Base-by-base conservation (phyloP, 306 rosid genomes). In the Quercus aquifolioides region DNA sequence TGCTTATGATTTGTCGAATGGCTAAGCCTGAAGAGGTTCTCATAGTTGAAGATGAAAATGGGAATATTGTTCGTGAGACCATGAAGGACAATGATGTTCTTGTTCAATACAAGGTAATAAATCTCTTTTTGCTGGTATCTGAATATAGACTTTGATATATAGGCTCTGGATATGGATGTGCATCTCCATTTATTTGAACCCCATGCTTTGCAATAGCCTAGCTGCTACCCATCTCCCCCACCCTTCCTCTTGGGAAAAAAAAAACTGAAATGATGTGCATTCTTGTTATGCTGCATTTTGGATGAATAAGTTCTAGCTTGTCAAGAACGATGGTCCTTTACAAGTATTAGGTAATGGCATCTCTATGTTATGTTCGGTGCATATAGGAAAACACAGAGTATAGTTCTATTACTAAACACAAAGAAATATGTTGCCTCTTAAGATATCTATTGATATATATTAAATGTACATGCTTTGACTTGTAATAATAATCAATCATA, bases 1-100 rank as follows among this genome's bases (percentile, higher is more conserved):
- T 91, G 97, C 99, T 96, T 59, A 93, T 96, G 98, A 93, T 96
- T 73, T 91, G 94, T 72, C 97, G 99, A 25, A 96, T 96, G 99
- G 99, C 99, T 23, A 96, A 96, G 85, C 99, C 99, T 28, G 99
- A 96, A 88, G 99, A 96, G 86, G 99, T 96, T 82, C 96, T 96
- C 72, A 96, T 96, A 25, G 98, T 96, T 67, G 99, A 96, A 84
- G 99, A 96, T 82, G 99, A 96, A 81, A 96, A 96, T 71, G 99
- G 99, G 76, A 96, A 96, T 82, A 96, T 96, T 74, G 99, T 96
- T 73, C 95, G 99, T 14, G 99, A 96, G 74, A 96, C 99, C 74
- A 83, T 96, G 94, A 96, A 96, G 90, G 99, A 96, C 85, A 96
- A 96, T 88, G 99, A 96, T 76, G 98, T 93, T 78, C 99, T 96